These are phyloP conservation scores for Cicer cuneatum DNA, from an alignment of 306 rosid genomes.

Conservation along the genomic window DNA sequence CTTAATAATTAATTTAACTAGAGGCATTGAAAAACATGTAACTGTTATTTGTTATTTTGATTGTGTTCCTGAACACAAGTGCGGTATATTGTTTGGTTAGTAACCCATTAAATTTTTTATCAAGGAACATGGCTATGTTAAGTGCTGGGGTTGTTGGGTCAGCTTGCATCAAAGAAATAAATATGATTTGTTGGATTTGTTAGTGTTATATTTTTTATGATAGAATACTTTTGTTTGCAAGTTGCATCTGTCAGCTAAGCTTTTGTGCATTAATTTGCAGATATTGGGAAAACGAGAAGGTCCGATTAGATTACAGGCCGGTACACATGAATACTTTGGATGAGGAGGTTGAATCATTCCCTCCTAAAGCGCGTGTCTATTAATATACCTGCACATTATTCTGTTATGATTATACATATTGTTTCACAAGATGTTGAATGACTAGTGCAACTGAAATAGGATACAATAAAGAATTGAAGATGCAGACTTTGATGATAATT, in stretches of 20 bases:
- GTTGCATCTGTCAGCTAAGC: constrained; percentile 24
- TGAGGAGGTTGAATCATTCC: constrained; percentile 84
- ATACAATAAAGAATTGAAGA: constrained; percentile 44
- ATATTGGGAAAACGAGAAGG: constrained; percentile 84
- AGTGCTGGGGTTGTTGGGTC: no score
- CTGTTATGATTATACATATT: constrained; percentile 14
- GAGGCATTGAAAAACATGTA: no score
- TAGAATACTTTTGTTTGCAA: not conserved
- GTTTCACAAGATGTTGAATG: constrained; percentile 27
- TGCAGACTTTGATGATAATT: constrained; percentile 48
- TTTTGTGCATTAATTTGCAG: constrained; percentile 57
- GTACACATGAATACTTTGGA: constrained; percentile 94
- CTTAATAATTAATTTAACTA: no score
- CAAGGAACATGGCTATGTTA: no score
- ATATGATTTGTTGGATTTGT: not conserved
- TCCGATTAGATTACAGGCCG: constrained; percentile 83
- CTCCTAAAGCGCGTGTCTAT: constrained; percentile 97
- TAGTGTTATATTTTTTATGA: not conserved
- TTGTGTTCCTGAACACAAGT: no score
- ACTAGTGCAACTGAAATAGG: constrained; percentile 33
- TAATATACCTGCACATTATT: constrained; percentile 39
- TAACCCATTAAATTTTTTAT: no score
- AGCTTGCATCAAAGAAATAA: no score
- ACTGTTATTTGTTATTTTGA: no score
- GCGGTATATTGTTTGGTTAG: no score